phyloP scores from a whole-genome alignment of 2,329 filamentous ascomycete species.

The Ceratocystis harringtonii region DNA sequence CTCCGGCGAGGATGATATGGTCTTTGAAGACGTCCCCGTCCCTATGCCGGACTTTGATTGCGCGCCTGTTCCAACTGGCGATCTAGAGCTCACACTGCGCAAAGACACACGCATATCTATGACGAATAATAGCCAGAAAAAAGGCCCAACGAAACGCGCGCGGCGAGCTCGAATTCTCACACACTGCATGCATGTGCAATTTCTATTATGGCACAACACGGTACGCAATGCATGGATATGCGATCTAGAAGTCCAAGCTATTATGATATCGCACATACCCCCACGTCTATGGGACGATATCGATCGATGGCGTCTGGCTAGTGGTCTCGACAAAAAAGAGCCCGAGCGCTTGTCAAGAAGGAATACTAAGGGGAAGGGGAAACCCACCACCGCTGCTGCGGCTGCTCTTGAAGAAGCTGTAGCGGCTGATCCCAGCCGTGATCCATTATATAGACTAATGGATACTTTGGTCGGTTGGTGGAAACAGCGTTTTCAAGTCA shows the following conservation, averaged over 20 bases:
- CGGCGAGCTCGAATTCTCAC: slow-evolving; percentile 61
- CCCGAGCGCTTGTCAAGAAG: slow-evolving; percentile 9
- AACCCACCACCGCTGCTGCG: slow-evolving; percentile 34
- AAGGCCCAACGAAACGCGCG: slow-evolving; percentile 74
- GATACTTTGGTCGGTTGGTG: slow-evolving; percentile 70
- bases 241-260: slow-evolving; percentile 59
- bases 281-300: slow-evolving; percentile 55
- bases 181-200: slow-evolving; percentile 79
- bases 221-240: slow-evolving; percentile 73
- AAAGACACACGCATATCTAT: slow-evolving; percentile 44
- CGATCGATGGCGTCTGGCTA: slow-evolving; percentile 55
- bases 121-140: slow-evolving; percentile 52
- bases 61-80: slow-evolving; percentile 40
- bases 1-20: slow-evolving; percentile 47
- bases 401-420: slow-evolving; percentile 52
- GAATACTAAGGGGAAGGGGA: slow-evolving; percentile 28
- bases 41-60: slow-evolving; percentile 27
- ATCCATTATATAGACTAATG: slow-evolving; percentile 64
- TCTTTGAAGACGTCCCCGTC: slow-evolving; percentile 43
- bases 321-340: slow-evolving; percentile 37
- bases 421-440: slow-evolving; percentile 58
- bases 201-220: slow-evolving; percentile 78
- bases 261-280: slow-evolving; percentile 58
- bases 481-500: slow-evolving; percentile 69
- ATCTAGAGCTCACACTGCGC: slow-evolving; percentile 58